Percentiles rank a stretch among this genome's conserved stretches.
Conservation (phyloP, 2,329 filamentous ascomycete species). For the Capronia epimyces region DNA sequence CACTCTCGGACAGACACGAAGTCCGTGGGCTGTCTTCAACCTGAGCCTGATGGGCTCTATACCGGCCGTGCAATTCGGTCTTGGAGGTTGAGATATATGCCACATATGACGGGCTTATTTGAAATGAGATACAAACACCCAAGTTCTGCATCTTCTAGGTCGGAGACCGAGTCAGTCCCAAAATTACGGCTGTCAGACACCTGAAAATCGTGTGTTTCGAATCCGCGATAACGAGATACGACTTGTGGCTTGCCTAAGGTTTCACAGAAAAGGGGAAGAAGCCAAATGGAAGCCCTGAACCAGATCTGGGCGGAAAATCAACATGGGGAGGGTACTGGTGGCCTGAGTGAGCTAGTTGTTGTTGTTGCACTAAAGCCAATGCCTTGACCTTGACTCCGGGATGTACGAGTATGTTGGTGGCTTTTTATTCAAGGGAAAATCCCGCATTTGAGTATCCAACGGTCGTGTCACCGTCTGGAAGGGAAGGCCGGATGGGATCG, state of each 20-base stretch:
- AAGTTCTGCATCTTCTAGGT: background rate
- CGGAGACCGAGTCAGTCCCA: too few species aligned
- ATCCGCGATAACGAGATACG: background rate
- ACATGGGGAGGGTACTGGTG: background rate
- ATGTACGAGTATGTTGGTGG: too few species aligned
- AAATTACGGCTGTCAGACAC: too few species aligned
- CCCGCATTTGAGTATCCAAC: background rate
- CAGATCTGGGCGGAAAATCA: background rate
- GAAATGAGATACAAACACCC: background rate
- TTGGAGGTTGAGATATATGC: background rate
- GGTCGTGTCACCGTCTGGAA: slow-evolving; percentile 6
- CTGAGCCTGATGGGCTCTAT: too few species aligned
- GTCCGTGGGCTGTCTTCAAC: too few species aligned
- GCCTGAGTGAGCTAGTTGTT: too few species aligned
- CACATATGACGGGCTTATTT: background rate
- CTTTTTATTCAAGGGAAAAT: background rate
- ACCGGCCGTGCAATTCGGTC: too few species aligned
- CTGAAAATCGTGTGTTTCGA: background rate
- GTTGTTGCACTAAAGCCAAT: too few species aligned
- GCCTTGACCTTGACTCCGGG: too few species aligned
- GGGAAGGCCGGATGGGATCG: background rate
- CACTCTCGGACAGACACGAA: too few species aligned
- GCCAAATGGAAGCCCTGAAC: background rate
- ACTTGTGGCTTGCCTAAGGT: background rate
- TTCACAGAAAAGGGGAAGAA: background rate